A percentile compares a stretch with the other conserved stretches of the same genome.
Conservation (phyloP, 108 stramenopile species). For the Skeletonema costatum region DNA sequence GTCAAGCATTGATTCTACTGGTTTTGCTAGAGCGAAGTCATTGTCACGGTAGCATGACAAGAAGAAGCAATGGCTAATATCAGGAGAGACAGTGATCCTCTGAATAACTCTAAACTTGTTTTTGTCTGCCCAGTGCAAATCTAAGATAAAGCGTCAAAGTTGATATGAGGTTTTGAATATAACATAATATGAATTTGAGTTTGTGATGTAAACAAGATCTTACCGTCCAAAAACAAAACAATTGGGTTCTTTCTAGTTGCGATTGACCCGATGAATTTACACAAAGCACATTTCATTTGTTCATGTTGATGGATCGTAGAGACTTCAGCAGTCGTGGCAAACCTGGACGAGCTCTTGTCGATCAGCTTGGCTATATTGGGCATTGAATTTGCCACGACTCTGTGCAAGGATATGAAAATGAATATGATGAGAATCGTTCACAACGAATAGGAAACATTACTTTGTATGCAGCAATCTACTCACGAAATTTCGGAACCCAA, state of each 20-base stretch:
- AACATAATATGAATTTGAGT: no score
- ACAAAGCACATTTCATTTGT: slow-evolving; percentile 1
- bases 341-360: not conserved
- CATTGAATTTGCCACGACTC: slow-evolving; percentile 11
- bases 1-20: slow-evolving; percentile 7
- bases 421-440: not conserved
- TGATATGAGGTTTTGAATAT: not conserved
- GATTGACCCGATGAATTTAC: slow-evolving; percentile 18
- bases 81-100: slow-evolving; percentile 6
- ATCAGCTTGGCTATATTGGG: slow-evolving; percentile 8
- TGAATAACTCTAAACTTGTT: slow-evolving; percentile 14
- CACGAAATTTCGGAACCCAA: slow-evolving; percentile 15
- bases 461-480: not conserved
- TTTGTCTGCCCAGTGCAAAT: slow-evolving; percentile 34
- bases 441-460: not conserved
- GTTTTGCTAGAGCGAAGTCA: not conserved
- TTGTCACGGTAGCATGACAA: slow-evolving; percentile 30
- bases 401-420: not conserved
- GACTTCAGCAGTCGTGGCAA: not conserved
- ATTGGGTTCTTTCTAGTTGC: slow-evolving; percentile 15
- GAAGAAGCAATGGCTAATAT: slow-evolving; percentile 13
- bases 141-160: not conserved
- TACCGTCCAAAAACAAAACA: slow-evolving; percentile 11
- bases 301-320: not conserved
- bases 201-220: not conserved